These are phyloP conservation scores for Solanum piurae DNA, from an alignment of 257 asterid species.

Conservation along the genomic window DNA sequence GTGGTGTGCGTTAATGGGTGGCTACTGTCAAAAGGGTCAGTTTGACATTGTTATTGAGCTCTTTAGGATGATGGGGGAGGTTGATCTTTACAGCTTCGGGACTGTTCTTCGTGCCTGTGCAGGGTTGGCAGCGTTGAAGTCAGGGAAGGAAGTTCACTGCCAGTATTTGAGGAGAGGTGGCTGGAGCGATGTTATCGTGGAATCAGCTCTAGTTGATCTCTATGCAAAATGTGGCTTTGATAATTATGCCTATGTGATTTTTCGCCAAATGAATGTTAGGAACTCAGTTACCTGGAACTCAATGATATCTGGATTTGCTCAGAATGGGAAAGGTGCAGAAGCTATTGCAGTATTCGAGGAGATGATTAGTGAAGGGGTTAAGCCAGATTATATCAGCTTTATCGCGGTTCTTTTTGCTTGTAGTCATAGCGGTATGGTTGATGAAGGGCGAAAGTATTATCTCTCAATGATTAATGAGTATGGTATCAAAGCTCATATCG, in stretches of 20 bases:
- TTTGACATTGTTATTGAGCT: constrained; percentile 47
- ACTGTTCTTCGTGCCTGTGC: constrained; percentile 78
- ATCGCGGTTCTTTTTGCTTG: constrained; percentile 78
- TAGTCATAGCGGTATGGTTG: constrained; percentile 74
- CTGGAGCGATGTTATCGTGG: constrained; percentile 77
- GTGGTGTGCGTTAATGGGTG: constrained; percentile 84
- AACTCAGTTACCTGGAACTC: constrained; percentile 86
- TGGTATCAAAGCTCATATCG: constrained; percentile 41
- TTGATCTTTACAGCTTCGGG: constrained; percentile 63
- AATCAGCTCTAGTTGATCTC: constrained; percentile 81
- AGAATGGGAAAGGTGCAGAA: constrained; percentile 74
- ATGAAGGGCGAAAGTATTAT: constrained; percentile 44
- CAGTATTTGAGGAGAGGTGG: constrained; percentile 78
- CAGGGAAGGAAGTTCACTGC: constrained; percentile 83
- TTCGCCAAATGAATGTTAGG: constrained; percentile 45
- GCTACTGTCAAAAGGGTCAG: constrained; percentile 57
- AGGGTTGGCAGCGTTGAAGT: constrained; percentile 61
- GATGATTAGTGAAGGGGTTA: constrained; percentile 44
- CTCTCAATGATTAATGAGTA: constrained; percentile 33
- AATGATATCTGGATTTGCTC: constrained; percentile 88
- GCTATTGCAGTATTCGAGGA: constrained; percentile 43
- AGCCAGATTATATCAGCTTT: constrained; percentile 59
- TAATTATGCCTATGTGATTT: constrained; percentile 51
- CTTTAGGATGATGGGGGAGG: constrained; percentile 42
- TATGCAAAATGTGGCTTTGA: constrained; percentile 83